Evolutionary conservation across 2,329 filamentous ascomycete genomes (phyloP), one percentile per base, ranked within the genome.

Genomic region (Fusarium clavum): DNA sequence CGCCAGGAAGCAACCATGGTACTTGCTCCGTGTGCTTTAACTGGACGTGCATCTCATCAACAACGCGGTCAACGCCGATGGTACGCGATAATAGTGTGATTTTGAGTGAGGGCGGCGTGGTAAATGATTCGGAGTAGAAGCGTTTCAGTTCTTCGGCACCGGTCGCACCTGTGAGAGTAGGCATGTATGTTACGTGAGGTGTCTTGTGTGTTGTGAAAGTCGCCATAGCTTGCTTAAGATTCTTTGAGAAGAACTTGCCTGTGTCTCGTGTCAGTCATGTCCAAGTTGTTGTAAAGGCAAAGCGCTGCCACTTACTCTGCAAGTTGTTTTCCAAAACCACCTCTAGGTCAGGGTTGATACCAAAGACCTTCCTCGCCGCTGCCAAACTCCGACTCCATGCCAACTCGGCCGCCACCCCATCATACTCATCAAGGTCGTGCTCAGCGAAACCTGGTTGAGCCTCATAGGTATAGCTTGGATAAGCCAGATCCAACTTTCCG

Each of bases 391-490:
- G 84, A n/a, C 85, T 88, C 86, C 90, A 94, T 0, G 92, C 91
- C 22, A 94, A 75, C n/a, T 86, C 85, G 3, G 90, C 87, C 0
- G 86, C 86, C 5, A 92, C 82, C 12, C 85, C 82, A 68, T 93
- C 86, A 72, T 89, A 94, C 69, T 91, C 87, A 4, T 92, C 89
- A 32, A 92, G 77, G 59, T 93, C 88, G 22, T 86, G 84, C 78
- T 94, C 91, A 0, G 92, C 92, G 67, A 94, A 94, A 0, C 92
- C 92, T 0, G 88, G 80, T 53, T 88, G 81, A 80, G 87, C 81
- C 11, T 80, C 66, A 52, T 84, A 84, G 1, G 79, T 77, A 45
- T 83, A 84, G 20, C 78, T 78, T 0, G 79, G 79, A 45, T 82
- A 84, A 0, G 77, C 81, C 2, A 81, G 71, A 12, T 75, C 69